Evolutionary conservation across 805 yeast genomes (phyloP).

Genomic region (Pichia pseudocactophila): DNA sequence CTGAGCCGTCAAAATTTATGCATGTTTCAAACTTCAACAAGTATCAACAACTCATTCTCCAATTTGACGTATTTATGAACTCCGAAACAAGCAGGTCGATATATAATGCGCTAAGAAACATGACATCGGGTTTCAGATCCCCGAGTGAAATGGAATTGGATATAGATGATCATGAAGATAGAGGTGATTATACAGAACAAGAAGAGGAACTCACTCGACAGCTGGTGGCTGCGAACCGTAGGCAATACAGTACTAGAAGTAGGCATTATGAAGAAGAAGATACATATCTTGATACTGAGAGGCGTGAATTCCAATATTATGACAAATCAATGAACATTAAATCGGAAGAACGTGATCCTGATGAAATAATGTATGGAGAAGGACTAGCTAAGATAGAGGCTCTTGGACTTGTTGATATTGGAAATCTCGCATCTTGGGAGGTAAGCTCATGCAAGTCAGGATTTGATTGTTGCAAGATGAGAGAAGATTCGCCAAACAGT

Average conservation of each 20-base stretch:
- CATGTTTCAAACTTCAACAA: too few species aligned
- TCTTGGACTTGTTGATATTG: constrained; percentile 60
- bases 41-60: too few species aligned
- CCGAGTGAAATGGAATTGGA: constrained; percentile 1
- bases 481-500: constrained; percentile 61
- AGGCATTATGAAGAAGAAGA: too few species aligned
- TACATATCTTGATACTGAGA: too few species aligned
- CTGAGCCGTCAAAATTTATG: too few species aligned
- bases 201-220: too few species aligned
- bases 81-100: background rate
- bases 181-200: too few species aligned
- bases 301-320: too few species aligned
- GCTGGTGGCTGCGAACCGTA: too few species aligned
- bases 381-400: constrained; percentile 51
- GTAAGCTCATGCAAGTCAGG: constrained; percentile 71
- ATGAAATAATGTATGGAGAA: constrained; percentile 13
- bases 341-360: constrained; percentile 6
- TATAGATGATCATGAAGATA: background rate
- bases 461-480: constrained; percentile 58
- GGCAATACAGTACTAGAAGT: too few species aligned
- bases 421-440: constrained; percentile 77
- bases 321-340: background rate
- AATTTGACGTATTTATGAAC: background rate
- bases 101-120: background rate
- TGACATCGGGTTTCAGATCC: background rate